These are phyloP conservation scores for Phytophthora ohioensis DNA, from an alignment of 352 stramenopile species.

Conservation along the genomic window DNA sequence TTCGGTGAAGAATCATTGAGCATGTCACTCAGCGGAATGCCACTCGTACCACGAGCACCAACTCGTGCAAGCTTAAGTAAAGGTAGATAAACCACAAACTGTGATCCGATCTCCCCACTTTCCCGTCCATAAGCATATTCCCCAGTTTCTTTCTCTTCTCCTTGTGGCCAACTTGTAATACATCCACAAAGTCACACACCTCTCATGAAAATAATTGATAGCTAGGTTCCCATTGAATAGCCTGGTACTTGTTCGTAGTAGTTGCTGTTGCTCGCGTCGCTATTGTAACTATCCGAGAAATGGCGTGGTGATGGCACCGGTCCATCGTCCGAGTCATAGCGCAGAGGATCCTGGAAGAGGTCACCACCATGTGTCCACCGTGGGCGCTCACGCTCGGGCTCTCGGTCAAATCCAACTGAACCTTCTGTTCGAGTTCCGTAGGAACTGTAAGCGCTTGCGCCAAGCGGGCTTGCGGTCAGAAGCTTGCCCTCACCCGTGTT, in stretches of 20 bases:
- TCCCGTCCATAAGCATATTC: not conserved
- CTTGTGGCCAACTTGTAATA: constrained; percentile 6
- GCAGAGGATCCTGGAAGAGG: constrained; percentile 83
- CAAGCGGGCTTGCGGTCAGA: constrained; percentile 71
- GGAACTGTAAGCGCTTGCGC: constrained; percentile 65
- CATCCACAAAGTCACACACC: constrained; percentile 1
- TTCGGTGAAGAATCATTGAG: constrained; percentile 42
- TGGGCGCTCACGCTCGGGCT: constrained; percentile 55
- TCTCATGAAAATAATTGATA: constrained; percentile 21
- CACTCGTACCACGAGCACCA: constrained; percentile 42
- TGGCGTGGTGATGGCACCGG: constrained; percentile 64
- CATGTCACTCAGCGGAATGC: constrained; percentile 70
- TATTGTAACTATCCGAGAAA: constrained; percentile 75
- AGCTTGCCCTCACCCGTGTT: constrained; percentile 65
- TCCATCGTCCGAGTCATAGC: constrained; percentile 88
- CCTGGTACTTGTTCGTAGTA: constrained; percentile 43
- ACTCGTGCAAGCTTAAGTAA: constrained; percentile 18
- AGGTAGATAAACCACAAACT: constrained; percentile 22
- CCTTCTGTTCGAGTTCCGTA: constrained; percentile 45
- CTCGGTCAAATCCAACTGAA: constrained; percentile 23
- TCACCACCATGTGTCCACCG: constrained; percentile 85
- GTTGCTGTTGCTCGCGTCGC: constrained; percentile 60
- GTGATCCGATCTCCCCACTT: constrained; percentile 1
- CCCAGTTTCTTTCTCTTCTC: not conserved
- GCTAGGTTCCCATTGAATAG: constrained; percentile 27